Evolutionary conservation across 108 stramenopile genomes (phyloP).

Genomic region (Cyclotella choctawhatcheeana): DNA sequence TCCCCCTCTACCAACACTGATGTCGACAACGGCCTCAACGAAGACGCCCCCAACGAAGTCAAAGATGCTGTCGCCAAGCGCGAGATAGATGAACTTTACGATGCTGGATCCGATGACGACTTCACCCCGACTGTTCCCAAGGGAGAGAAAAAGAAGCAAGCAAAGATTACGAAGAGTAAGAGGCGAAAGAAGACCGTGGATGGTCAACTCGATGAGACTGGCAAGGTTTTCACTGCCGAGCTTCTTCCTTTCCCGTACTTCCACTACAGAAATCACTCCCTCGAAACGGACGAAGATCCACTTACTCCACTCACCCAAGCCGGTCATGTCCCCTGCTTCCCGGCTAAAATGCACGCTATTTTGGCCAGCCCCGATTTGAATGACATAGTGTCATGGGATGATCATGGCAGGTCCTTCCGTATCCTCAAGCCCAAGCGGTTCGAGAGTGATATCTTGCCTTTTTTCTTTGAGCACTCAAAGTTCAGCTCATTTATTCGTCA

Average conservation of each 20-base stretch:
- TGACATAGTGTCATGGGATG: slow-evolving; percentile 73
- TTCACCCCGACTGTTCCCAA: background rate
- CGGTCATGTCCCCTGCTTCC: slow-evolving; percentile 73
- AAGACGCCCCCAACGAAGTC: background rate
- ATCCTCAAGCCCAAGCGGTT: slow-evolving; percentile 75
- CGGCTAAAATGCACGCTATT: slow-evolving; percentile 77
- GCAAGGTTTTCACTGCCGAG: slow-evolving; percentile 1
- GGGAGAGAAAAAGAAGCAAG: background rate
- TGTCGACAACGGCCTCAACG: background rate
- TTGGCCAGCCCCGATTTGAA: slow-evolving; percentile 58
- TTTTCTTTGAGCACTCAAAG: slow-evolving; percentile 75
- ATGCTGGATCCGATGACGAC: slow-evolving; percentile 9
- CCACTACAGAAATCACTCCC: slow-evolving; percentile 65
- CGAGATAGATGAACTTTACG: slow-evolving; percentile 4
- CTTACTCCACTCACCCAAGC: slow-evolving; percentile 63
- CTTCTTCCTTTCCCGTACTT: slow-evolving; percentile 56
- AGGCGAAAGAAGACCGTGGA: background rate
- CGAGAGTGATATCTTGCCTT: slow-evolving; percentile 62
- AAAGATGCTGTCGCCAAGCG: background rate
- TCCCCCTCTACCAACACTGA: no score
- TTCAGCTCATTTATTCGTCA: slow-evolving; percentile 58
- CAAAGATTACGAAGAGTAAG: slow-evolving; percentile 1
- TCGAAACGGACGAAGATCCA: slow-evolving; percentile 63
- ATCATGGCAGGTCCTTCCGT: slow-evolving; percentile 74
- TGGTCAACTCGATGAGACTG: slow-evolving; percentile 1